Evolutionary conservation across 139 green algal species (phyloP), one percentile per base, ranked within the genome.

Genomic region (Coccomyxa sp.): DNA sequence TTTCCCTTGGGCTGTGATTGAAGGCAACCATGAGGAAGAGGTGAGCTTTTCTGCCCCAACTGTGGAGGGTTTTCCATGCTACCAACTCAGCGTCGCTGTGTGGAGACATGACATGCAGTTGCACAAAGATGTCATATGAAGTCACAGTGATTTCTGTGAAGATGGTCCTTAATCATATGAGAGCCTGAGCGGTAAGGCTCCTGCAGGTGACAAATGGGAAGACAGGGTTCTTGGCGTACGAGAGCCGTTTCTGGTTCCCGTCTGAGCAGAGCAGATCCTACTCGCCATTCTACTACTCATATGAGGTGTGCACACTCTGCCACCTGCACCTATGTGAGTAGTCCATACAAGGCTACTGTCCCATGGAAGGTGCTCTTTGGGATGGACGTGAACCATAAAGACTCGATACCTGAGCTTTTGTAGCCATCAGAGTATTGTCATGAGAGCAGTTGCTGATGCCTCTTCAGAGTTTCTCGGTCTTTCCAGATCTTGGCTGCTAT

Each of bases 11-110:
- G 84, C 91, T 70, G 79, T 83, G 44, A 88, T 88, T 22, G 83
- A 90, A 55, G 92, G 92, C 54, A 96, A 96, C 76, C 92, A 97
- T 74, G 92, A 95, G 78, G 76, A 90, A 31, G 86, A 89, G 73
- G 75, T 58, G 35, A 27, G 33, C 35, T 8, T 54, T 18, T 12
- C 18, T 22, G 27, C 50, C 50, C 50, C 2, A 64, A 18, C 50
- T n/a, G n/a, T n/a, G n/a, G n/a, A n/a, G n/a, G n/a, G n/a, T n/a
- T n/a, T n/a, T n/a, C n/a, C n/a, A n/a, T n/a, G n/a, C n/a, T n/a
- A n/a, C n/a, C 18, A 64, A 64, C 5, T 7, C 50, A 64, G 3
- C 50, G 50, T 64, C 50, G 27, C 18, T 64, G 50, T 31, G 50
- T 64, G 3, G 50, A 22, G 50, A 64, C 50, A 64, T 64, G 50